Evolutionary conservation across 2,329 filamentous ascomycete species (phyloP).

Genomic region (Biscogniauxia sp.): DNA sequence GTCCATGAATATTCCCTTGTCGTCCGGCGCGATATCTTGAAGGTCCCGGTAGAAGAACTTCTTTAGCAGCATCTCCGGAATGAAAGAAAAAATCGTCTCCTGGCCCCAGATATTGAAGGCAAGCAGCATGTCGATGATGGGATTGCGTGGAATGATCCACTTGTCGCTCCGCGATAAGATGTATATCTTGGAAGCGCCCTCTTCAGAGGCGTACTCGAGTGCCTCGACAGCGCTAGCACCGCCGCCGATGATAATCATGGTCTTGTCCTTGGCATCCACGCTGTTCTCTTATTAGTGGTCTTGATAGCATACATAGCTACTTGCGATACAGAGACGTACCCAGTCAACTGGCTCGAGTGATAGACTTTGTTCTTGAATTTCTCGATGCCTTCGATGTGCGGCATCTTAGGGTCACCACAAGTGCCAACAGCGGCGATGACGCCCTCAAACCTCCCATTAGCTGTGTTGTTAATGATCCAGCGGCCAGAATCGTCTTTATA

Average conservation of each 20-base stretch:
- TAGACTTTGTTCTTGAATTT: constrained; percentile 69
- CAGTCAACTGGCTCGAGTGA: constrained; percentile 74
- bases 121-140: constrained; percentile 69
- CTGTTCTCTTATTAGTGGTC: constrained; percentile 35
- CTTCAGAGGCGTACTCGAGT: constrained; percentile 71
- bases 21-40: constrained; percentile 65
- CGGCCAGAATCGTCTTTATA: constrained; percentile 66
- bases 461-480: constrained; percentile 75
- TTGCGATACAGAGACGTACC: constrained; percentile 32
- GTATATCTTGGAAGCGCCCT: constrained; percentile 65
- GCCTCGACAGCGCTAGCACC: constrained; percentile 81
- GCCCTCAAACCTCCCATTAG: constrained; percentile 73
- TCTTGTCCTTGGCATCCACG: constrained; percentile 70
- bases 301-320: background rate
- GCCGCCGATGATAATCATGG: constrained; percentile 72
- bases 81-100: constrained; percentile 72
- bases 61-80: constrained; percentile 72
- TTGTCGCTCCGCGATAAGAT: constrained; percentile 78
- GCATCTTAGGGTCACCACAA: constrained; percentile 75
- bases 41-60: constrained; percentile 83
- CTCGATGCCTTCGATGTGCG: constrained; percentile 66
- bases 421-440: constrained; percentile 77
- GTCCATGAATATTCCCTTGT: constrained; percentile 74
- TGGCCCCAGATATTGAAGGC: constrained; percentile 77
- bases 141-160: constrained; percentile 83